A percentile compares a stretch with the other conserved stretches of the same genome.
Evolutionary conservation across 1,284 basidiomycete species (phyloP).

Genomic region (Apiotrichum brassicae): DNA sequence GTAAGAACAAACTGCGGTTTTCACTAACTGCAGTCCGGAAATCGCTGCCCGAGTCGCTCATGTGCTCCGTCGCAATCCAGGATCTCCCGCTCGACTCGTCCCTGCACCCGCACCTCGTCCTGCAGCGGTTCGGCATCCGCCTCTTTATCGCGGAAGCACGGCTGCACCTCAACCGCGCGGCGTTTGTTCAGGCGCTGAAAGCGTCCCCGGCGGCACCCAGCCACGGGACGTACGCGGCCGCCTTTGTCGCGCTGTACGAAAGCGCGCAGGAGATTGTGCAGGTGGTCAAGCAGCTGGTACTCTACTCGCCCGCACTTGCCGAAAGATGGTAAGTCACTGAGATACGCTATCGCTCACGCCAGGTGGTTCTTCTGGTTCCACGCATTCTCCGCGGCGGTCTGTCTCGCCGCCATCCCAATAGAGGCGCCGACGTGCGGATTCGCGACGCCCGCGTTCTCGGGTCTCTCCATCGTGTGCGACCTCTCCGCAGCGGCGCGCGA

Average conservation of each 20-base stretch:
- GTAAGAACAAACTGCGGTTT: conserved; percentile 14
- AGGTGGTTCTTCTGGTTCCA: conserved; percentile 43
- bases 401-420: conserved; percentile 41
- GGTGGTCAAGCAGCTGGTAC: conserved; percentile 38
- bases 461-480: conserved; percentile 41
- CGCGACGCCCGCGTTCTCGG: conserved; percentile 38
- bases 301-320: conserved; percentile 39
- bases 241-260: conserved; percentile 39
- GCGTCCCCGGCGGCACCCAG: conserved; percentile 31
- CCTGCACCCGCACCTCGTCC: conserved; percentile 36
- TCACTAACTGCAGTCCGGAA: conserved; percentile 25
- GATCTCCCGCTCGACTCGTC: conserved; percentile 32
- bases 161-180: conserved; percentile 39
- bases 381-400: conserved; percentile 40
- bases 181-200: conserved; percentile 36
- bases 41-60: conserved; percentile 29
- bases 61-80: conserved; percentile 30
- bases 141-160: conserved; percentile 37
- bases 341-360: background rate
- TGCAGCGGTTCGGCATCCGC: conserved; percentile 41
- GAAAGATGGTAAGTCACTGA: conserved; percentile 23
- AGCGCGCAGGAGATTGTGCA: conserved; percentile 42
- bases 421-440: conserved; percentile 42
- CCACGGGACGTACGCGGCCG: conserved; percentile 23
- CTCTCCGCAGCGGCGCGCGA: conserved; percentile 37